Percentiles rank a stretch among this genome's conserved stretches.
Evolutionary conservation across 2,329 filamentous ascomycete genomes (phyloP).

Genomic region (Elsinoe batatas): DNA sequence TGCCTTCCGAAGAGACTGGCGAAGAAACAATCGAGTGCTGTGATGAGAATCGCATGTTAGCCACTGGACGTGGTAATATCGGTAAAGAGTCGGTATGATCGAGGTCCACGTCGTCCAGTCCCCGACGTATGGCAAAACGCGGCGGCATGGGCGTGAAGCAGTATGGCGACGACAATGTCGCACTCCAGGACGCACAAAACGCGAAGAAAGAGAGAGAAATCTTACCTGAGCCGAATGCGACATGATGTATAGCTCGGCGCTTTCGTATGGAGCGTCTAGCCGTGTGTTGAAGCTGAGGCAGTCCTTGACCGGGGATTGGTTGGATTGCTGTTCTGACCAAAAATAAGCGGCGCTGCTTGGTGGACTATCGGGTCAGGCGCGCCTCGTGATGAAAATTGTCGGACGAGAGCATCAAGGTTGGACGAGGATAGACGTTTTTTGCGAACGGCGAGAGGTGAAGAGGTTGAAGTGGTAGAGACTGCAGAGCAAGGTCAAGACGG

Average conservation of each 20-base stretch:
- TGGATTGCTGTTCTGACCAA: background rate
- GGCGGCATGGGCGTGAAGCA: background rate
- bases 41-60: conserved; percentile 1
- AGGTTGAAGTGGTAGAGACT: background rate
- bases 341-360: conserved; percentile 5
- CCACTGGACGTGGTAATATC: background rate
- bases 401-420: background rate
- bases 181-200: background rate
- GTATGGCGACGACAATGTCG: background rate
- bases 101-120: background rate
- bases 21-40: conserved; percentile 16
- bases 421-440: conserved; percentile 8
- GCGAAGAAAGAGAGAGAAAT: background rate
- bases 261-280: background rate
- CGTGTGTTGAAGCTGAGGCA: background rate
- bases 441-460: background rate
- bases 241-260: background rate
- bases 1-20: conserved; percentile 8
- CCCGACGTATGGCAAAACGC: background rate
- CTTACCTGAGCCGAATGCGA: conserved; percentile 8
- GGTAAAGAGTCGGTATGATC: background rate
- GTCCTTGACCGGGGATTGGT: background rate
- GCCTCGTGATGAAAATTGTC: background rate
- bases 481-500: background rate
- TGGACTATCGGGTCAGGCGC: background rate